Percentiles rank a stretch among this genome's conserved stretches.
phyloP scores from a whole-genome alignment of 1,284 basidiomycete genomes.

The Amylostereum areolatum region DNA sequence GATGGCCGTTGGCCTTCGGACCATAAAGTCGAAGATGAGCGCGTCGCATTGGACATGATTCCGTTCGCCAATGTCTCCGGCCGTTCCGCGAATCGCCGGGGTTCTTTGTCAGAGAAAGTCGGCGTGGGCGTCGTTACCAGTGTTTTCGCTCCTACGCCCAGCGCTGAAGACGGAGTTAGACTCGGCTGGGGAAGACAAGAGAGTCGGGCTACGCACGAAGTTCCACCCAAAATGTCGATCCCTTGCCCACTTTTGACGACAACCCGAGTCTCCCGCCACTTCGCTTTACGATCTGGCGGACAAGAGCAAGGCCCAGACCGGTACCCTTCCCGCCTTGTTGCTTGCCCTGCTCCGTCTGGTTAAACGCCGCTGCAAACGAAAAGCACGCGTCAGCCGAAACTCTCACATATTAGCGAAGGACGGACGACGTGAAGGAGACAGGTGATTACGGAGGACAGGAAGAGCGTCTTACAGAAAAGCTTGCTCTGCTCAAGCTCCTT shows the following conservation, averaged over 20 bases:
- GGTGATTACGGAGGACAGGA: not conserved
- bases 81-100: not conserved
- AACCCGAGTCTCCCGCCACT: conserved; percentile 79
- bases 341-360: conserved; percentile 76
- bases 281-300: conserved; percentile 85
- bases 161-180: conserved; percentile 18
- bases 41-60: conserved; percentile 1
- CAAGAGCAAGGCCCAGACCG: conserved; percentile 81
- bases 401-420: not conserved
- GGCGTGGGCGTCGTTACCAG: conserved; percentile 11
- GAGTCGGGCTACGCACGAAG: conserved; percentile 38
- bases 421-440: not conserved
- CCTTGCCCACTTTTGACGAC: conserved; percentile 51
- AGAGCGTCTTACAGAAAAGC: conserved; percentile 58
- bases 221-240: conserved; percentile 80
- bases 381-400: not conserved
- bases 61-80: conserved; percentile 1
- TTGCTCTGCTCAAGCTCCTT: conserved; percentile 70
- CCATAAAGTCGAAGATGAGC: not conserved
- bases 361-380: conserved; percentile 53
- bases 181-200: not conserved
- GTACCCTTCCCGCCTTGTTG: conserved; percentile 87
- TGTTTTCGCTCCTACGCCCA: conserved; percentile 33
- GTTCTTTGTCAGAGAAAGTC: not conserved
- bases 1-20: conserved; percentile 20